Evolutionary conservation across 371 early-diverging fungal genomes (phyloP), one percentile per base, ranked within the genome.

Genomic region (Mucor ambiguus): DNA sequence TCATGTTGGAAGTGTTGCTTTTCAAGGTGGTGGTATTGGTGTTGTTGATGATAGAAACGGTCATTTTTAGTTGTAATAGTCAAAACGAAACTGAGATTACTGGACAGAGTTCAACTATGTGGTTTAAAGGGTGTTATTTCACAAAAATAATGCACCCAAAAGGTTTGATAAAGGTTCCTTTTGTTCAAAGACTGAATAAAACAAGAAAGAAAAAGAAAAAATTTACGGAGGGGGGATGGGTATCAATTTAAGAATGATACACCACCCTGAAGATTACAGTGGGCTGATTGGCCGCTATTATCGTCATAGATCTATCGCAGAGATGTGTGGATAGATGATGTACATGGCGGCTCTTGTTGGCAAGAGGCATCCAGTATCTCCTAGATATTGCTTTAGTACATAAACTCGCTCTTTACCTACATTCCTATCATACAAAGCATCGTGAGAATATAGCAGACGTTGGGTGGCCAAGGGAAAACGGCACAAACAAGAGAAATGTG

Each of bases 11-110:
- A 8, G 29, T 2, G 41, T 48, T 63, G 61, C 11, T 49, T 49
- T 49, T 49, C 49, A 49, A 49, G 12, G 49, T 24, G 24, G 20
- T 60, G 60, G 20, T 20, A 32, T 41, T 35, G 43, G 18, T 68
- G 59, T 38, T 44, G 57, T 62, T 62, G 63, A 54, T 33, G 16
- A 59, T 59, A 44, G 54, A 32, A 43, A 18, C 48, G 20, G 48
- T 59, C 68, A 68, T 68, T 63, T 26, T 57, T 62, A 35, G 48
- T 18, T 9, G 41, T n/a, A 26, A 54, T 54, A 60, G 60, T 60
- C 68, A 68, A 68, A 68, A 68, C 68, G 64, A 32, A 41, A 33
- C 14, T 44, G 16, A n/a, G 20, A 18, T 56, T 41, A 33, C 18
- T 38, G 44, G 58, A 57, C 48, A 58, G 11, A 24, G 32, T 20